Percentiles rank a stretch among this genome's conserved stretches.
Evolutionary conservation across 768 basidiomycete species (phyloP).

Genomic region (Calocybe gangraenosa): DNA sequence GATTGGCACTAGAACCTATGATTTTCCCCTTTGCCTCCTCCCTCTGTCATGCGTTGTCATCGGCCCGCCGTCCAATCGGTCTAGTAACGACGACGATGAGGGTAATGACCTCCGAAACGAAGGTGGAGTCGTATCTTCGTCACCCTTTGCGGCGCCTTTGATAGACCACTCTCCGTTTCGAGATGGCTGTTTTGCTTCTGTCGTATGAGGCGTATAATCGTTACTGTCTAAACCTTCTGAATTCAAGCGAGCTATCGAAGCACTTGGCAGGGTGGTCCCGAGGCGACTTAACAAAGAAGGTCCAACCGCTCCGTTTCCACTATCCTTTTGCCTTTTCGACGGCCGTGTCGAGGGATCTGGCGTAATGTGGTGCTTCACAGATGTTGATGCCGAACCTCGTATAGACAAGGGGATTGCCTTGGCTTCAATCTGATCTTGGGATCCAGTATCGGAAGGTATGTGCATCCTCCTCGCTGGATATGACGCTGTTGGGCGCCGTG

Average conservation of each 20-base stretch:
- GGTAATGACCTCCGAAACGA: constrained; percentile 2
- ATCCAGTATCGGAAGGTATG: constrained; percentile 8
- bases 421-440: constrained; percentile 1
- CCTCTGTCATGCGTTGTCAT: constrained; percentile 14
- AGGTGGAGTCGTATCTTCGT: constrained; percentile 5
- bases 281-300: constrained; percentile 45
- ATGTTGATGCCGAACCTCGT: constrained; percentile 4
- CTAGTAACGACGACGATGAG: constrained; percentile 24
- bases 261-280: constrained; percentile 14
- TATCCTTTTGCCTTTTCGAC: constrained; percentile 30
- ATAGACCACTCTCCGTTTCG: constrained; percentile 47
- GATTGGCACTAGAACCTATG: constrained; percentile 6
- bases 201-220: constrained; percentile 1
- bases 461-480: constrained; percentile 15
- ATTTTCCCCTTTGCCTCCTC: constrained; percentile 22
- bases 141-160: constrained; percentile 42
- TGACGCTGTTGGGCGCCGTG: constrained; percentile 5
- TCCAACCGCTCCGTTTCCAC: constrained; percentile 11
- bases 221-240: constrained; percentile 3
- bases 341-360: constrained; percentile 28
- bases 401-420: neutral
- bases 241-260: constrained; percentile 2
- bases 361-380: constrained; percentile 10
- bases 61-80: constrained; percentile 27
- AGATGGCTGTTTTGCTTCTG: constrained; percentile 5